phyloP scores from a whole-genome alignment of 2,329 filamentous ascomycete genomes.

The Dryadomyces quercus-mongolicae region DNA sequence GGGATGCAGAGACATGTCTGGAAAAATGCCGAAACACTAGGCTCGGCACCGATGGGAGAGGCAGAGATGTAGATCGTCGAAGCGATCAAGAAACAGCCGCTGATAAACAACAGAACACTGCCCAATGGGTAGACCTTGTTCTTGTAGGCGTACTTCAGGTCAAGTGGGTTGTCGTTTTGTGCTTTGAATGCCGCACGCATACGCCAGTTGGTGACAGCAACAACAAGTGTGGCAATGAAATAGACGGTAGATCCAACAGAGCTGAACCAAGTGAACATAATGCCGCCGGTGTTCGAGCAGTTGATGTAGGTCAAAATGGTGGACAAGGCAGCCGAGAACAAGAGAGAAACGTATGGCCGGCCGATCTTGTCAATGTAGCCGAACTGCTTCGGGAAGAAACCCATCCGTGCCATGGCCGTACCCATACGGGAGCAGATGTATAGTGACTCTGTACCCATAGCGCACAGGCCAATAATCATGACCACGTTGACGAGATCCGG shows the following conservation, averaged over 20 bases:
- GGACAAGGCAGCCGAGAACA: neutral
- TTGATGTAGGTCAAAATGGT: conserved; percentile 4
- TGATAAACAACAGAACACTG: neutral
- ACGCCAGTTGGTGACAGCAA: neutral
- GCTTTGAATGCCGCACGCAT: conserved; percentile 1
- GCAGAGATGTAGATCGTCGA: neutral
- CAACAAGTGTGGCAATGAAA: neutral
- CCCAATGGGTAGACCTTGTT: neutral
- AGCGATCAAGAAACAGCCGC: neutral
- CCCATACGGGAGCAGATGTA: neutral
- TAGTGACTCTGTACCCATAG: neutral
- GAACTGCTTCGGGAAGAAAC: neutral
- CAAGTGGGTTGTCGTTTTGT: neutral
- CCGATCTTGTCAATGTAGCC: neutral
- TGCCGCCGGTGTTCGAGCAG: neutral
- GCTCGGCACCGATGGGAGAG: neutral
- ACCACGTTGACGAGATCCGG: neutral
- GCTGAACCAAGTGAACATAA: conserved; percentile 1
- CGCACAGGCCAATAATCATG: neutral
- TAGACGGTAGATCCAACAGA: neutral
- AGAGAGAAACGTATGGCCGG: neutral
- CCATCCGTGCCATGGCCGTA: neutral
- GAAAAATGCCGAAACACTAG: neutral
- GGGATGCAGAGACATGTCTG: neutral
- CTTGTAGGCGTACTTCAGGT: neutral